phyloP scores from a whole-genome alignment of 1,139 yeast genomes.

The Blastobotrys elegans region DNA sequence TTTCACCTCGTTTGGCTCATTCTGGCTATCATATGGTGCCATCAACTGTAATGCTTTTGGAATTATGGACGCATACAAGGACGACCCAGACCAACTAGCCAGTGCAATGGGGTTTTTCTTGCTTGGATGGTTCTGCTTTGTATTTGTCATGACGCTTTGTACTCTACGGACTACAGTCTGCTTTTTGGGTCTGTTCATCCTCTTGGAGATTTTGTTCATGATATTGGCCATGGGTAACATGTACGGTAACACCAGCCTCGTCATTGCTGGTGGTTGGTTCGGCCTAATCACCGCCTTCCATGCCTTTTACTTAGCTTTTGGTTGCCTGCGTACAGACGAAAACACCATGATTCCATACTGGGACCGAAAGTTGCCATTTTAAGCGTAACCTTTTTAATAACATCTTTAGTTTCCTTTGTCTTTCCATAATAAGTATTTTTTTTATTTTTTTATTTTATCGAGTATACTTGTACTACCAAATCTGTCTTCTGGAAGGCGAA shows the following conservation, averaged over 20 bases:
- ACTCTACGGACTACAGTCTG: constrained; percentile 78
- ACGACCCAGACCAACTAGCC: constrained; percentile 39
- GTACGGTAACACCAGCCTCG: constrained; percentile 38
- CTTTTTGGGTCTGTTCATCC: constrained; percentile 62
- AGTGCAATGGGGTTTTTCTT: constrained; percentile 71
- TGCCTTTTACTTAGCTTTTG: constrained; percentile 90
- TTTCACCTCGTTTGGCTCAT: constrained; percentile 69
- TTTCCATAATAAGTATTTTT: too few species aligned
- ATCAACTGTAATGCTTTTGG: constrained; percentile 71
- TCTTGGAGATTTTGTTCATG: constrained; percentile 61
- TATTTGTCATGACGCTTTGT: constrained; percentile 58
- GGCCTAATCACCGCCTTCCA: constrained; percentile 75
- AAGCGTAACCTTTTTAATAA: too few species aligned
- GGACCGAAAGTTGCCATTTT: too few species aligned
- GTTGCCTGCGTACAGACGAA: too few species aligned
- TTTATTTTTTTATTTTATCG: too few species aligned
- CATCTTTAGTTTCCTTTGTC: too few species aligned
- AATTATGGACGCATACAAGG: constrained; percentile 51
- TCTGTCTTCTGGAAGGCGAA: too few species aligned
- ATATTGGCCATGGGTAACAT: constrained; percentile 60
- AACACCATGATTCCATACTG: too few species aligned
- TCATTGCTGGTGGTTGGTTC: constrained; percentile 73
- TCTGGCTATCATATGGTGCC: constrained; percentile 80
- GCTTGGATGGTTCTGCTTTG: constrained; percentile 76
- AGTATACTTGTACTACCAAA: too few species aligned